Conservation (phyloP, 1,284 basidiomycete genomes). For the Heliocybe sulcata region DNA sequence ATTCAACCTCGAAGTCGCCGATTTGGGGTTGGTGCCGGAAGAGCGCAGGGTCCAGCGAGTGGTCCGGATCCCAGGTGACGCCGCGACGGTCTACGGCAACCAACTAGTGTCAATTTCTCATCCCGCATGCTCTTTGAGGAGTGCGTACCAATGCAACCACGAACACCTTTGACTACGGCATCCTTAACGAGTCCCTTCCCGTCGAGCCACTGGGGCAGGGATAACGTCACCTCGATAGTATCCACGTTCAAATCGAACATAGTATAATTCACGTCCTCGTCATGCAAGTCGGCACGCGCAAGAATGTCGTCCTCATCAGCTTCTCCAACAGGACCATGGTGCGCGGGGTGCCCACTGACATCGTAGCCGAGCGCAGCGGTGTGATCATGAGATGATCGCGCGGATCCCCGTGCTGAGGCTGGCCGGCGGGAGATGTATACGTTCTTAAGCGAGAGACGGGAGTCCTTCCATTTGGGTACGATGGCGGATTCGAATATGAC, state of each 20-base stretch:
- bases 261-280: slow-evolving; percentile 66
- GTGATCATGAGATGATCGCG: slow-evolving; percentile 22
- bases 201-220: slow-evolving; percentile 89
- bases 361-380: slow-evolving; percentile 63
- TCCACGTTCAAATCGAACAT: slow-evolving; percentile 92
- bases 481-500: slow-evolving; percentile 98
- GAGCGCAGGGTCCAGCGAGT: slow-evolving; percentile 70
- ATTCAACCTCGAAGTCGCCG: slow-evolving; percentile 92
- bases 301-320: slow-evolving; percentile 34
- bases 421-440: slow-evolving; percentile 90
- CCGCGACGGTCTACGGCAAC: slow-evolving; percentile 95
- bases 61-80: slow-evolving; percentile 80
- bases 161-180: slow-evolving; percentile 89
- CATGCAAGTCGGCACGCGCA: slow-evolving; percentile 13
- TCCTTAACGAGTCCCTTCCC: slow-evolving; percentile 92
- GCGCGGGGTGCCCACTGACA: slow-evolving; percentile 66
- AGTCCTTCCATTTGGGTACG: slow-evolving; percentile 96
- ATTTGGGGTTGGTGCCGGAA: slow-evolving; percentile 71
- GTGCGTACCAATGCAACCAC: slow-evolving; percentile 80
- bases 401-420: slow-evolving; percentile 15
- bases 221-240: slow-evolving; percentile 95
- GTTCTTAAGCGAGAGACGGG: slow-evolving; percentile 93
- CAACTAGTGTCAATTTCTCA: too few species aligned
- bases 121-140: neutral
- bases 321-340: slow-evolving; percentile 47